A percentile compares a stretch with the other conserved stretches of the same genome.
Conservation (phyloP, 495 filamentous ascomycete species). For the Glonium stellatum region DNA sequence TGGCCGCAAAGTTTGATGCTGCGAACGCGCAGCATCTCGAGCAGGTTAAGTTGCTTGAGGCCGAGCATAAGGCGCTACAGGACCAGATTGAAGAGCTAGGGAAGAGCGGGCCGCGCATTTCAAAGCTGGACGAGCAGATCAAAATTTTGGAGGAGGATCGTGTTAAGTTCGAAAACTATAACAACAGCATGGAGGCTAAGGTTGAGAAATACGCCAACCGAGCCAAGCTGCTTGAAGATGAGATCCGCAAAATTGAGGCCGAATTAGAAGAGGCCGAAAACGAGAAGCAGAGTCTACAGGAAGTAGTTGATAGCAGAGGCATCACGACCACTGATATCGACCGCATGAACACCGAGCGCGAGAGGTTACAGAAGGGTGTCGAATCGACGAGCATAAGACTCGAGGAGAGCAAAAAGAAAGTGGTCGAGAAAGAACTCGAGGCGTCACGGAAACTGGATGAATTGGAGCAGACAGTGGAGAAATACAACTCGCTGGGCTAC, state of each 20-base stretch:
- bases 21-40: constrained; percentile 73
- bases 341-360: constrained; percentile 92
- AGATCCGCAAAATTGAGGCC: constrained; percentile 66
- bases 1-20: constrained; percentile 82
- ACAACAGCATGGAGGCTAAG: constrained; percentile 67
- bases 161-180: constrained; percentile 88
- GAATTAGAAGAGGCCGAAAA: constrained; percentile 75
- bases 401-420: constrained; percentile 73
- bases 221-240: constrained; percentile 68
- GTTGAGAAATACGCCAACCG: constrained; percentile 74
- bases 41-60: constrained; percentile 75
- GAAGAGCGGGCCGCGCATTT: constrained; percentile 72
- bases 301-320: constrained; percentile 80
- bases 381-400: constrained; percentile 65
- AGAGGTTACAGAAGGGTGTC: constrained; percentile 78
- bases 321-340: constrained; percentile 97
- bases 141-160: constrained; percentile 85
- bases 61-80: constrained; percentile 66
- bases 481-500: constrained; percentile 89
- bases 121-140: constrained; percentile 73
- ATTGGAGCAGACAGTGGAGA: constrained; percentile 74
- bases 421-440: constrained; percentile 76
- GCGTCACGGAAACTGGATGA: constrained; percentile 79
- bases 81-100: constrained; percentile 84
- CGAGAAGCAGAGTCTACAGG: constrained; percentile 71